Evolutionary conservation across 352 stramenopile genomes (phyloP), one percentile per base, ranked within the genome.

Genomic region (Globisporangium camurandrum): DNA sequence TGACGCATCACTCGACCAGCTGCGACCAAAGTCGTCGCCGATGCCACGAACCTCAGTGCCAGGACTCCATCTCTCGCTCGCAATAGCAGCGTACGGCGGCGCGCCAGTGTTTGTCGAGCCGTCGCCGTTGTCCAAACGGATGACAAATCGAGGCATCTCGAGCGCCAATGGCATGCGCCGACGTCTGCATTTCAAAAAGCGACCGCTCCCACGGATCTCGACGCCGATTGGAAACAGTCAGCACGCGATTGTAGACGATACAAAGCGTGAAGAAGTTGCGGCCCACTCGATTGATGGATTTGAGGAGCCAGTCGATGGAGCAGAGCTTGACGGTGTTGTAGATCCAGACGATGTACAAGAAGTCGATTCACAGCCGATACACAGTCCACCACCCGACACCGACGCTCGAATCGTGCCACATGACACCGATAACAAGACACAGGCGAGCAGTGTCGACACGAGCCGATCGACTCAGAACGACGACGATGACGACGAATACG

Each of bases 81-180:
- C 62, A 24, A 28, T 62, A 10, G 54, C 61, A 9, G 61, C 69
- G 11, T 86, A 82, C 39, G 57, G 58, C 16, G 52, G 49, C 14
- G 42, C 56, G 12, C 56, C 62, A 3, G 51, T 68, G 4, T 80
- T 84, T 46, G 64, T 83, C 2, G 69, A 77, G 33, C 69, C 71
- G 19, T 81, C 71, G 4, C 65, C 71, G 10, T 46, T 82, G 11
- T 47, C 51, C 3, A 76, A 77, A 43, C 62, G 73, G 3, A 62
- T 78, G 52, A 27, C 53, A 19, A 54, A 44, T 16, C 60, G 55
- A 60, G 60, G 62, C 27, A 62, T 52, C 20, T 57, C 49, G 20
- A 78, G 65, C 17, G 68, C 62, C 19, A 52, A 51, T 26, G 59
- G 65, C 5, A 45, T 64, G 2, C 62, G 51, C 7, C 62, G 54